These are phyloP conservation scores for Copromyces sp. DNA, from an alignment of 495 filamentous ascomycete genomes.

Conservation along the genomic window DNA sequence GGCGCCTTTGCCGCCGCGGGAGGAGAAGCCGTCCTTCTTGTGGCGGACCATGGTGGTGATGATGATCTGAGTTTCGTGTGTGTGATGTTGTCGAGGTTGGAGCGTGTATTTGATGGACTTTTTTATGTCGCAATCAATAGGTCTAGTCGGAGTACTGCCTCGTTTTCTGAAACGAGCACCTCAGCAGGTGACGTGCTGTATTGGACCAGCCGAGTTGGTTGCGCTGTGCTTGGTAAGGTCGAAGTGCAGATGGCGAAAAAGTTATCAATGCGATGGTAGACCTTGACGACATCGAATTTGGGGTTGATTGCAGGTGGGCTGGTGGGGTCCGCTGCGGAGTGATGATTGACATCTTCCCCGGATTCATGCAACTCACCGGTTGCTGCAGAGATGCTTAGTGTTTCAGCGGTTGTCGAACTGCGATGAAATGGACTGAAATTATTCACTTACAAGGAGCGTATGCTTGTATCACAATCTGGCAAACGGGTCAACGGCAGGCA, in stretches of 20 bases:
- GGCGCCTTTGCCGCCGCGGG: conserved; percentile 54
- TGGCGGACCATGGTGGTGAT: conserved; percentile 65
- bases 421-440: not conserved
- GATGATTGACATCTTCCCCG: conserved; percentile 1
- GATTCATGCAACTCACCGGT: conserved; percentile 8
- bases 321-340: conserved; percentile 5
- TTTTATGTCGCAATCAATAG: not conserved
- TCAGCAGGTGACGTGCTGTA: too few species aligned
- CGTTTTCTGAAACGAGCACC: not conserved
- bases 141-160: too few species aligned
- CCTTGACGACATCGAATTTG: not conserved
- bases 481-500: not conserved
- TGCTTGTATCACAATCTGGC: not conserved
- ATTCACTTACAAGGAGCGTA: not conserved
- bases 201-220: too few species aligned
- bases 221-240: not conserved
- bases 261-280: not conserved
- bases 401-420: not conserved
- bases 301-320: not conserved
- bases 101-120: not conserved
- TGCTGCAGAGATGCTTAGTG: conserved; percentile 1
- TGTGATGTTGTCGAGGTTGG: not conserved
- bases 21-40: conserved; percentile 80
- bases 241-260: not conserved
- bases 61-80: not conserved